Conservation (phyloP, 2,329 filamentous ascomycete genomes). For the Xylogone sp. region DNA sequence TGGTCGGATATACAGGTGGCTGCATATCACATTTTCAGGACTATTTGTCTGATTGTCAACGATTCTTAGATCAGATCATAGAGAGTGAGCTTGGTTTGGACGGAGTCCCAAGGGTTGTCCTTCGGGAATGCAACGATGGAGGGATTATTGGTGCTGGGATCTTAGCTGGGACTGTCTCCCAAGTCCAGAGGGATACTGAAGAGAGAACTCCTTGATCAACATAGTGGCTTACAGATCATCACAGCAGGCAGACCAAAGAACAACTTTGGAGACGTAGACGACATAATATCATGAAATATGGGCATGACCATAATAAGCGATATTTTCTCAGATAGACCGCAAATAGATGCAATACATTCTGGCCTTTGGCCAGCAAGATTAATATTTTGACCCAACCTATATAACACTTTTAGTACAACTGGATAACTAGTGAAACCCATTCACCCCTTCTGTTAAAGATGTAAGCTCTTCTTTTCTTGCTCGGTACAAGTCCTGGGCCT, state of each 20-base stretch:
- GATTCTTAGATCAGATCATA: constrained; percentile 58
- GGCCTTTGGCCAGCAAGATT: neutral
- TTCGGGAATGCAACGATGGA: constrained; percentile 57
- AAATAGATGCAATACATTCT: neutral
- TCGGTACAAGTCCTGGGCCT: constrained; percentile 85
- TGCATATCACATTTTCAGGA: constrained; percentile 78
- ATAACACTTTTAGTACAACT: neutral
- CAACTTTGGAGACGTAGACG: neutral
- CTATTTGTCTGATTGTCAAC: constrained; percentile 66
- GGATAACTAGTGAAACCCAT: constrained; percentile 19
- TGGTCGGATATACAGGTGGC: constrained; percentile 76
- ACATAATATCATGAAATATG: neutral
- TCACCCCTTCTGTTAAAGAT: constrained; percentile 39
- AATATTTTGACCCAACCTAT: neutral
- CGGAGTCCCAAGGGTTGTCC: constrained; percentile 36
- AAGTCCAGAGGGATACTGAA: neutral
- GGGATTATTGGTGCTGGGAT: constrained; percentile 61
- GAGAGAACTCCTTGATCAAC: neutral
- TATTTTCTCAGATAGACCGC: neutral
- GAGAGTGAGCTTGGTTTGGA: constrained; percentile 32
- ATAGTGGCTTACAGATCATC: too few species aligned
- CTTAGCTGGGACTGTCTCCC: constrained; percentile 39
- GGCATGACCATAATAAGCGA: neutral
- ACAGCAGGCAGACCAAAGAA: too few species aligned
- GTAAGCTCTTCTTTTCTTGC: constrained; percentile 74